Evolutionary conservation across 2,329 filamentous ascomycete species (phyloP).

Genomic region (Capronia coronata): DNA sequence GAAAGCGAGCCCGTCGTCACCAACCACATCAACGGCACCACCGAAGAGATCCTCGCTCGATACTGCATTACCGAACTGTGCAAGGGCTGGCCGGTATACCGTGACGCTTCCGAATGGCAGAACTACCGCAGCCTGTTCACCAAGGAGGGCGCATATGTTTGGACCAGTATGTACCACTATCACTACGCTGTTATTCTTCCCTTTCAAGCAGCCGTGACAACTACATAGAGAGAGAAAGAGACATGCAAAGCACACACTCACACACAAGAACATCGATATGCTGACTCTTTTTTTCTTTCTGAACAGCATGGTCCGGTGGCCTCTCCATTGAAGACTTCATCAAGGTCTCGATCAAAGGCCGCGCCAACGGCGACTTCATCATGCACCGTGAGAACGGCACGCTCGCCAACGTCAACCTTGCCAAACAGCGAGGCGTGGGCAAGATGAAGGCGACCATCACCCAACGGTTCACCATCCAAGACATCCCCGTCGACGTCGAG

Average conservation of each 20-base stretch:
- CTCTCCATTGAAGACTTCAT: slow-evolving; percentile 45
- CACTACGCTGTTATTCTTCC: too few relatives aligned
- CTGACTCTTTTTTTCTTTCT: slow-evolving; percentile 9
- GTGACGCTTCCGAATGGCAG: slow-evolving; percentile 49
- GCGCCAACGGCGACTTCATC: slow-evolving; percentile 49
- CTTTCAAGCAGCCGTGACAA: too few relatives aligned
- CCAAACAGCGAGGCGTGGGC: slow-evolving; percentile 41
- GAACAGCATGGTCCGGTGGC: slow-evolving; percentile 44
- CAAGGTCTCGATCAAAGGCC: slow-evolving; percentile 45
- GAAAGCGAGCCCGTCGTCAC: slow-evolving; percentile 27
- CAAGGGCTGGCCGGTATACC: slow-evolving; percentile 51
- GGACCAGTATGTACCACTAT: slow-evolving; percentile 43
- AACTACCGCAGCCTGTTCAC: slow-evolving; percentile 48
- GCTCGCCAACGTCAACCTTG: slow-evolving; percentile 40
- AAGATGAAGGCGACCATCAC: slow-evolving; percentile 53
- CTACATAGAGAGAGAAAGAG: too few relatives aligned
- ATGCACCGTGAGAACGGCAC: slow-evolving; percentile 52
- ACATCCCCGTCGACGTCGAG: slow-evolving; percentile 44
- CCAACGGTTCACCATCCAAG: slow-evolving; percentile 41
- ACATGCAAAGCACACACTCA: background rate
- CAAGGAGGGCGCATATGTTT: slow-evolving; percentile 42
- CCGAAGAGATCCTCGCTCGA: slow-evolving; percentile 40
- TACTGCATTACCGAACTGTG: slow-evolving; percentile 47
- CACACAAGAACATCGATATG: background rate
- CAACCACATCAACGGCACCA: slow-evolving; percentile 42